Conservation (phyloP, 805 yeast species). For the Metschnikowia cerradonensis region DNA sequence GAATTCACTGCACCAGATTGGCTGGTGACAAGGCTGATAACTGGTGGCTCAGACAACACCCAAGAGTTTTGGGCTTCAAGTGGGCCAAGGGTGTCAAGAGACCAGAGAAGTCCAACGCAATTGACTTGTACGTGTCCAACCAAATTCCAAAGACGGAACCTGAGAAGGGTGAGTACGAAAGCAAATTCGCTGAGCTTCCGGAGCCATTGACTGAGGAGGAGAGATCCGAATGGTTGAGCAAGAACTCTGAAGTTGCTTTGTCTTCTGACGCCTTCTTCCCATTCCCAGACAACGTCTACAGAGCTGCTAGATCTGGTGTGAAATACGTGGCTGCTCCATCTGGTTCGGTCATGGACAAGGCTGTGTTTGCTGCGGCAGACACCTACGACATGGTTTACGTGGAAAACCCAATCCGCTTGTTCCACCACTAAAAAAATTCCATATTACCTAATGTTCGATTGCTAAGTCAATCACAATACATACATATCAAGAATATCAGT, state of each 20-base stretch:
- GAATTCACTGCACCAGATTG: constrained; percentile 98
- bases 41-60: constrained; percentile 99
- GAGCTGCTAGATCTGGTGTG: constrained; percentile 96
- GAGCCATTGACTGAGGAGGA: constrained; percentile 77
- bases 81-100: constrained; percentile 99
- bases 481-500: neutral
- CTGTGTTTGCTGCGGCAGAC: constrained; percentile 94
- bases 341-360: constrained; percentile 97
- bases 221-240: constrained; percentile 79
- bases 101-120: constrained; percentile 97
- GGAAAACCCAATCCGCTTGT: constrained; percentile 94
- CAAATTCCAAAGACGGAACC: constrained; percentile 92
- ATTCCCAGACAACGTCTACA: constrained; percentile 97
- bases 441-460: neutral
- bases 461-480: neutral
- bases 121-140: constrained; percentile 86
- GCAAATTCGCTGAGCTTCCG: constrained; percentile 83
- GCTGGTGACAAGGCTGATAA: constrained; percentile 99
- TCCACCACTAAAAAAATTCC: constrained; percentile 71
- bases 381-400: constrained; percentile 85
- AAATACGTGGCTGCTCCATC: constrained; percentile 94
- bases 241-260: constrained; percentile 81
- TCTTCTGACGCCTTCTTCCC: constrained; percentile 99
- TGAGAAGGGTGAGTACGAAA: constrained; percentile 86
- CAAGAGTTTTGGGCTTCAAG: constrained; percentile 83